Evolutionary conservation across 1,139 yeast genomes (phyloP), one percentile per base, ranked within the genome.

Genomic region (Suhomyces wounanorum): DNA sequence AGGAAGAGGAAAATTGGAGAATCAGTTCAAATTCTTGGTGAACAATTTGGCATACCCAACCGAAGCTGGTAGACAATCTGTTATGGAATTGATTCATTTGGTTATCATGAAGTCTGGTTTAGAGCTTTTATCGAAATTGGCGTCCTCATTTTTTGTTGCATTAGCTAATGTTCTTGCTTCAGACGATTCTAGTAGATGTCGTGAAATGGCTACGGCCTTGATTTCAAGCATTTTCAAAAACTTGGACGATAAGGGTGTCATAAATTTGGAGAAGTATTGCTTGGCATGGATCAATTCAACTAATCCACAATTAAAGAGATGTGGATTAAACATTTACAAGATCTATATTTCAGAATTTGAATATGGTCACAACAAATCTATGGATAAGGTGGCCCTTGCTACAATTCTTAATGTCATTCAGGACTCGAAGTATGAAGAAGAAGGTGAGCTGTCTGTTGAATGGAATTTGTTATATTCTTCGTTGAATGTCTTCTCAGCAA

Each of bases 41-140:
- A 83, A 83, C 55, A 94, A 95, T 65, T 73, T 95, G 62, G 79
- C 84, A 26, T 95, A 95, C 64, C 94, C 96, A 13, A 85, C 96
- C 5, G 87, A 87, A 54, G 81, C 84, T 43, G 99, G 99, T 48
- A 80, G 98, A 50, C 86, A 87, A 60, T 89, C 97, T 1, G 96
- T 90, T 2, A 83, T 94, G 89, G 99, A 94, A 62, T 75, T 92
- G 61, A 75, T 94, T 45, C 87, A 87, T 60, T 74, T 84, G 57
- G 78, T 94, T 51, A 73, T 94, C 30, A 74, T 77, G 43, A 89
- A 87, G 63, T 81, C 94, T 5, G 84, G 87, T 10, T 72, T 77
- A 7, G 87, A 83, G 1, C 73, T 90, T 40, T 70, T 90, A 47
- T 72, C 75, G 6, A 84, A 83, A 51, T 69, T 91, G 47, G 77